Percentiles rank a stretch among this genome's conserved stretches.
These are phyloP conservation scores for Alternaria infectoria DNA, from an alignment of 2,329 filamentous ascomycete genomes.

Conservation along the genomic window DNA sequence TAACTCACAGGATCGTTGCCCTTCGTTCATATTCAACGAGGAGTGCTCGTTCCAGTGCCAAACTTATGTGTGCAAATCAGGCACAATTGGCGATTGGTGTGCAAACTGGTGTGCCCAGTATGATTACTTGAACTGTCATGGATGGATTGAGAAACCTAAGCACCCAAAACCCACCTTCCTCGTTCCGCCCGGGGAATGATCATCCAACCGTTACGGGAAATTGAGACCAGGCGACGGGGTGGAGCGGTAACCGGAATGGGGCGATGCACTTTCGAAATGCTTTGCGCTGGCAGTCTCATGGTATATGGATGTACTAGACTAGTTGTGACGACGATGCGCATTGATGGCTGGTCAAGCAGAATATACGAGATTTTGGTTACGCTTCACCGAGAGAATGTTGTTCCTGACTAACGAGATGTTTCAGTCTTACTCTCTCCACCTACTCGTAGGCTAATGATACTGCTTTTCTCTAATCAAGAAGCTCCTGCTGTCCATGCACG, in stretches of 20 bases:
- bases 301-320: background rate
- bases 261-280: background rate
- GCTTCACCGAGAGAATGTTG: background rate
- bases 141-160: background rate
- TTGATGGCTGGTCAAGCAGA: background rate
- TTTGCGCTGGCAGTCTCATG: background rate
- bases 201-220: background rate
- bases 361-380: background rate
- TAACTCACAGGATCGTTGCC: background rate
- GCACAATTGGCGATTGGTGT: background rate
- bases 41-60: background rate
- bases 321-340: background rate
- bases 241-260: background rate
- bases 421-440: background rate
- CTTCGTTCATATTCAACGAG: background rate
- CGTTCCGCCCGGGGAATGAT: background rate
- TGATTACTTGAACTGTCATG: background rate
- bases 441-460: background rate
- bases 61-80: background rate
- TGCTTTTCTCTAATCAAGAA: background rate
- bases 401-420: background rate
- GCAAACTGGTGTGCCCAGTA: background rate
- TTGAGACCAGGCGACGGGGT: background rate
- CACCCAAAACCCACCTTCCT: background rate
- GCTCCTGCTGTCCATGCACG: background rate